A percentile compares a stretch with the other conserved stretches of the same genome.
These are phyloP conservation scores for Populus hybrid DNA, from an alignment of 441 rosid species.

Conservation along the genomic window DNA sequence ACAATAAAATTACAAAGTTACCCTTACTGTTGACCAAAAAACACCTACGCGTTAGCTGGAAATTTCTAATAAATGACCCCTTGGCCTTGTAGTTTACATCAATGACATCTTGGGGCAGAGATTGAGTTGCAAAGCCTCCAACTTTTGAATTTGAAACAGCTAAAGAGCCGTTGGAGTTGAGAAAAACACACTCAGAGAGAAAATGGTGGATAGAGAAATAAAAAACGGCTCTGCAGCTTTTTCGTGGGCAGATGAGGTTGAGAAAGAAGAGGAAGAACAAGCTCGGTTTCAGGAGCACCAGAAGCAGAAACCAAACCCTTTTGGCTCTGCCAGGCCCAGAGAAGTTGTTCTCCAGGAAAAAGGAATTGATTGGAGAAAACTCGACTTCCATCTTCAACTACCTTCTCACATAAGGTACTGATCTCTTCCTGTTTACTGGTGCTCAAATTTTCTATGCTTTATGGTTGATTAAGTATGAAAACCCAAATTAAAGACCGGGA, in stretches of 20 bases:
- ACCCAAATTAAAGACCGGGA: background rate
- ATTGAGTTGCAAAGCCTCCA: background rate
- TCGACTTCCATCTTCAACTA: slow-evolving; percentile 14
- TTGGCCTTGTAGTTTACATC: background rate
- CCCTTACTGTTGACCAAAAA: background rate
- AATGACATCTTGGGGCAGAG: background rate
- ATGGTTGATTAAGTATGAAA: background rate
- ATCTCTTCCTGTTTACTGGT: background rate
- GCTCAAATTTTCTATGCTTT: background rate
- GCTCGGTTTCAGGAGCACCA: slow-evolving; percentile 3
- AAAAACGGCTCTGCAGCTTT: background rate
- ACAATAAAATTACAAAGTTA: background rate
- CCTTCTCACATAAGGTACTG: slow-evolving; percentile 8
- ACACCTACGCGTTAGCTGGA: background rate
- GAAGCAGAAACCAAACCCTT: slow-evolving; percentile 22
- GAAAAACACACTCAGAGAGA: background rate
- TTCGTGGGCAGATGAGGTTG: slow-evolving; percentile 37
- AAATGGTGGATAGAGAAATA: slow-evolving; percentile 16
- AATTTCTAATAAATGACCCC: background rate
- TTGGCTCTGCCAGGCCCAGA: slow-evolving; percentile 30
- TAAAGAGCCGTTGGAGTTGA: slow-evolving; percentile 10
- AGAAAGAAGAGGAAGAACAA: slow-evolving; percentile 25
- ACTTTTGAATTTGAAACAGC: slow-evolving; percentile 5
- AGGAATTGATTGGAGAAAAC: slow-evolving; percentile 26
- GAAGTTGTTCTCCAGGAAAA: slow-evolving; percentile 25